Conservation (phyloP, 805 yeast genomes). For the Zygosaccharomyces gambellarensis region DNA sequence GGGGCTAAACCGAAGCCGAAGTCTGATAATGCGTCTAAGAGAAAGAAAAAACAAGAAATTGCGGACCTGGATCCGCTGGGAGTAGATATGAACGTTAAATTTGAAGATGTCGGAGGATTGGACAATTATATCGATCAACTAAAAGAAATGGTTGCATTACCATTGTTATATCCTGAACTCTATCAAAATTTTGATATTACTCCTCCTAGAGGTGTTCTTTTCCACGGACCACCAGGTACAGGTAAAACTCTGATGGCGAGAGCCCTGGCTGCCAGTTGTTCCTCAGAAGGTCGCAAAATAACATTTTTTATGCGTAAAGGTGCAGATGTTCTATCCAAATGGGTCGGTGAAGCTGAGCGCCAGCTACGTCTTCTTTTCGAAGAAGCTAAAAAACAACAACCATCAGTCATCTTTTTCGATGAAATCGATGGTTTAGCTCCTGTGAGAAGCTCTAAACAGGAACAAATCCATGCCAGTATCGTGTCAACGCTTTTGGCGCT, state of each 20-base stretch:
- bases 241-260: constrained; percentile 98
- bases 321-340: constrained; percentile 92
- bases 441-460: constrained; percentile 94
- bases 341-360: constrained; percentile 99
- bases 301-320: constrained; percentile 98
- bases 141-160: constrained; percentile 95
- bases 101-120: constrained; percentile 84
- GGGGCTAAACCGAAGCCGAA: constrained; percentile 38
- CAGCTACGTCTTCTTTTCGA: constrained; percentile 86
- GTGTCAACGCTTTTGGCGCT: constrained; percentile 91
- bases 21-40: constrained; percentile 34
- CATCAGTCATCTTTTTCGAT: constrained; percentile 92
- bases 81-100: constrained; percentile 78
- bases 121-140: constrained; percentile 86
- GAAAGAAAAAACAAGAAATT: constrained; percentile 43
- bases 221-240: constrained; percentile 99
- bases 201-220: constrained; percentile 95
- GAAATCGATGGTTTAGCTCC: constrained; percentile 99
- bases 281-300: constrained; percentile 76
- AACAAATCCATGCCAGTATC: constrained; percentile 95
- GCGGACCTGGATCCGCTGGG: constrained; percentile 95
- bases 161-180: constrained; percentile 87
- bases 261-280: constrained; percentile 92
- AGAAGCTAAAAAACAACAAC: constrained; percentile 94
- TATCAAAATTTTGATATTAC: constrained; percentile 85